These are phyloP conservation scores for Ophiostoma triangulosporum DNA, from an alignment of 2,329 filamentous ascomycete genomes.

Conservation along the genomic window DNA sequence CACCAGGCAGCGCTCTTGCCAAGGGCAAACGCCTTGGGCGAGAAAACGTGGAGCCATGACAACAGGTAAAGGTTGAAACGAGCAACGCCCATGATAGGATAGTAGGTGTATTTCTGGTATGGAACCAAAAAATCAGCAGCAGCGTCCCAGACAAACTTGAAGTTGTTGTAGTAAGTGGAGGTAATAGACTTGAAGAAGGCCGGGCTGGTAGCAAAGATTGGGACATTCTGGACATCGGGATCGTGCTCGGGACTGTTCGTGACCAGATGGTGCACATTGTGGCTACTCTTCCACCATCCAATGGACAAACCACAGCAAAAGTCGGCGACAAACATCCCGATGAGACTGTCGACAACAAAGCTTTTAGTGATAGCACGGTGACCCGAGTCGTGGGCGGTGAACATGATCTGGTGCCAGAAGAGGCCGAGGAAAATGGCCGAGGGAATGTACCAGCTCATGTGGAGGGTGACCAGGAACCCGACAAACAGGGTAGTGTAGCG, in stretches of 20 bases:
- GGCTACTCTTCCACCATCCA: slow-evolving; percentile 57
- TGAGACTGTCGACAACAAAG: slow-evolving; percentile 43
- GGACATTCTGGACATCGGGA: slow-evolving; percentile 51
- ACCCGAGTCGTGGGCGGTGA: slow-evolving; percentile 51
- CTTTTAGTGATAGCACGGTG: slow-evolving; percentile 49
- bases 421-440: slow-evolving; percentile 46
- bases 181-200: slow-evolving; percentile 50
- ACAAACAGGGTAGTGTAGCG: slow-evolving; percentile 40
- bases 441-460: slow-evolving; percentile 39
- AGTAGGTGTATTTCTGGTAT: slow-evolving; percentile 55
- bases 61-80: slow-evolving; percentile 62
- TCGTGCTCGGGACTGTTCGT: slow-evolving; percentile 50
- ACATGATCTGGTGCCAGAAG: slow-evolving; percentile 59
- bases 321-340: slow-evolving; percentile 49
- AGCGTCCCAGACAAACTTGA: slow-evolving; percentile 48
- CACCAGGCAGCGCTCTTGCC: slow-evolving; percentile 47
- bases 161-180: slow-evolving; percentile 50
- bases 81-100: slow-evolving; percentile 51
- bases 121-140: slow-evolving; percentile 44
- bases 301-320: slow-evolving; percentile 53
- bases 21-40: slow-evolving; percentile 39
- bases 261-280: slow-evolving; percentile 55
- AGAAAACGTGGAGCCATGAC: slow-evolving; percentile 51
- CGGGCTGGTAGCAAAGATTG: slow-evolving; percentile 54
- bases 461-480: slow-evolving; percentile 31